Evolutionary conservation across 805 yeast genomes (phyloP), one percentile per base, ranked within the genome.

Genomic region (Candida verbasci): DNA sequence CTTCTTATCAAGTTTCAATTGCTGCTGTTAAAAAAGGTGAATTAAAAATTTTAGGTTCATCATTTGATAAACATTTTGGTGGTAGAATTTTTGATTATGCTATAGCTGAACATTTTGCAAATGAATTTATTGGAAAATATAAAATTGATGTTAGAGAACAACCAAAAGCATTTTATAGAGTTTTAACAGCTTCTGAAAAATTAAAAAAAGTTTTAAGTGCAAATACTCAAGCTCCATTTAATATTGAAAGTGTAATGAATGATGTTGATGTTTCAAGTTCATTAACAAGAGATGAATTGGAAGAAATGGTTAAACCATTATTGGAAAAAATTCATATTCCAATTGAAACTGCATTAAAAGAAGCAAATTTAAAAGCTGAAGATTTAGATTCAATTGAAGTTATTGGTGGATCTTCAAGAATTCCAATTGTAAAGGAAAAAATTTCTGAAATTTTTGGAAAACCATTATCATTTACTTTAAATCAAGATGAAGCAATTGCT

Each of bases 401-500:
- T 43, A 83, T 93, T 59, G 99, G 99, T 72, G 99, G 99, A 53
- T 85, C 95, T 62, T 86, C 97, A 51, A 88, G 99, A 77, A 95
- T 93, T 49, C 99, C 99, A 61, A 70, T 85, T 38, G 73, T 93
- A 61, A 93, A 93, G 77, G 76, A 81, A 51, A 82, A 77, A 58
- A 75, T 93, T 52, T 51, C 83, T 51, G 85, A 82, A 58, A 73
- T 85, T 48, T 87, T 93, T 61, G 86, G 86, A 62, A 85, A 85
- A 71, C 82, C 72, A 53, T 74, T 93, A 60, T 86, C 96, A 27
- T 84, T 85, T 74, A 94, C 97, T 52, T 79, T 94, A 69, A 93
- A 93, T 78, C 97, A 89, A 72, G 99, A 93, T 62, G 99, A 93
- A 76, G 96, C 98, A 46, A 84, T 91, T 62, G 97, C 98, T 39